A percentile compares a stretch with the other conserved stretches of the same genome.
These are phyloP conservation scores for Acanthochlamys bracteata DNA, from an alignment of 106 monocot genomes.

Conservation along the genomic window DNA sequence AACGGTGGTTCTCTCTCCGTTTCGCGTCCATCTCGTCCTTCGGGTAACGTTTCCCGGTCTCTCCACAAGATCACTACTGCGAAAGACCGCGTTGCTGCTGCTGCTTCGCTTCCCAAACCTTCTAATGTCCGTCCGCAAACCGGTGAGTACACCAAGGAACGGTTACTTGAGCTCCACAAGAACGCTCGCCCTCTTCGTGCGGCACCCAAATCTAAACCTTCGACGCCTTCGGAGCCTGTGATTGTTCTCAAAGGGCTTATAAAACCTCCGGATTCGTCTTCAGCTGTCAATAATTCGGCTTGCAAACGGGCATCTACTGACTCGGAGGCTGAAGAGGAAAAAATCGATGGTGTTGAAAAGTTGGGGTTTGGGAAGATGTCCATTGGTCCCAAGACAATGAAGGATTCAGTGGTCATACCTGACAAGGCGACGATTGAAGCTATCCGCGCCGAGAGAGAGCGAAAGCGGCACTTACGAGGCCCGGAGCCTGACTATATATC, in stretches of 20 bases:
- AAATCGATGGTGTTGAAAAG: neutral
- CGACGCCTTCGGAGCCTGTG: constrained; percentile 29
- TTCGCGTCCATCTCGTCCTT: constrained; percentile 9
- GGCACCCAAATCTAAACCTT: constrained; percentile 11
- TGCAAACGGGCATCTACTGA: constrained; percentile 1
- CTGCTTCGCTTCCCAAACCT: constrained; percentile 16
- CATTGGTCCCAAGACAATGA: constrained; percentile 23
- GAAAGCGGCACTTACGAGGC: constrained; percentile 40
- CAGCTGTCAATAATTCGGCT: neutral
- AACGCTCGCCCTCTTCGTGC: constrained; percentile 86
- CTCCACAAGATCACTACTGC: constrained; percentile 42
- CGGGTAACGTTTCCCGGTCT: constrained; percentile 2
- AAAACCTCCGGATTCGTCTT: constrained; percentile 36
- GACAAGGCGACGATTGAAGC: constrained; percentile 72
- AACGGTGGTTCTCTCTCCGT: neutral
- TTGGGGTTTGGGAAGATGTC: constrained; percentile 26
- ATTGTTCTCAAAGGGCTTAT: constrained; percentile 77
- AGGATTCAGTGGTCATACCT: constrained; percentile 41
- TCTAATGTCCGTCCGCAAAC: constrained; percentile 81
- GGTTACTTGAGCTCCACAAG: constrained; percentile 87
- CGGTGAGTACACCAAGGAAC: constrained; percentile 89
- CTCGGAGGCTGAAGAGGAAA: constrained; percentile 14
- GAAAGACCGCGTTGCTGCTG: constrained; percentile 38
- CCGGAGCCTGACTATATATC: constrained; percentile 74
- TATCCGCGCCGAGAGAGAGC: constrained; percentile 74